A percentile compares a stretch with the other conserved stretches of the same genome.
Conservation (phyloP, 1,284 basidiomycete genomes). For the Gyrodon tennesseensis region DNA sequence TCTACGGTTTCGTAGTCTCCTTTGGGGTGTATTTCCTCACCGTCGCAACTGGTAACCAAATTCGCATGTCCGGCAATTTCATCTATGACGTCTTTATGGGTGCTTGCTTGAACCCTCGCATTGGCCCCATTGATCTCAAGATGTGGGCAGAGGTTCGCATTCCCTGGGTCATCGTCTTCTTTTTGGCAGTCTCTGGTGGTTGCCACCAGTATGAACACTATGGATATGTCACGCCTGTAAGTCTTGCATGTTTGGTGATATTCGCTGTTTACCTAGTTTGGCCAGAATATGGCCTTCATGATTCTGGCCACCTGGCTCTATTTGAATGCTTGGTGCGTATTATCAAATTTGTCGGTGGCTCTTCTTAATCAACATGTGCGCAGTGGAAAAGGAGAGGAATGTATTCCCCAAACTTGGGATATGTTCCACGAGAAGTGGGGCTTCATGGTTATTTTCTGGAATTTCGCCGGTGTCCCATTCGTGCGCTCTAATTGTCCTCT, state of each 20-base stretch:
- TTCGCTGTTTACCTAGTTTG: constrained; percentile 8
- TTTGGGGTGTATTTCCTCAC: constrained; percentile 79
- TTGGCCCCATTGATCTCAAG: constrained; percentile 94
- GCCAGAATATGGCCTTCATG: constrained; percentile 96
- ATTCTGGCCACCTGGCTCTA: constrained; percentile 95
- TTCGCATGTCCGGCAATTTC: constrained; percentile 93
- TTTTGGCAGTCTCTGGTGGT: constrained; percentile 87
- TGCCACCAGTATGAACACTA: constrained; percentile 95
- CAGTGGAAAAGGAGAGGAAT: constrained; percentile 86
- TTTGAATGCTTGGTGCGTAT: constrained; percentile 85
- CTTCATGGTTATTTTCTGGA: constrained; percentile 97
- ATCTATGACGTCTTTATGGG: constrained; percentile 99
- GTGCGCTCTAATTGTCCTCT: constrained; percentile 49
- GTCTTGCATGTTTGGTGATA: constrained; percentile 35
- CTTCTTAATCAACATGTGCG: constrained; percentile 6
- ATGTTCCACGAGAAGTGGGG: constrained; percentile 99
- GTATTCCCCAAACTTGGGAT: constrained; percentile 99
- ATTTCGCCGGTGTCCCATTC: constrained; percentile 91
- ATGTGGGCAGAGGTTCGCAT: constrained; percentile 99
- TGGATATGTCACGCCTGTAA: constrained; percentile 88
- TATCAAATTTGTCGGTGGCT: background rate
- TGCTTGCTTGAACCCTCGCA: constrained; percentile 88
- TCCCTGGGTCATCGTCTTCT: constrained; percentile 96
- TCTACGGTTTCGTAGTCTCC: constrained; percentile 83
- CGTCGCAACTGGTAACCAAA: constrained; percentile 74